These are phyloP conservation scores for Pseudopyricularia cyperi DNA, from an alignment of 2,329 filamentous ascomycete species.

Conservation along the genomic window DNA sequence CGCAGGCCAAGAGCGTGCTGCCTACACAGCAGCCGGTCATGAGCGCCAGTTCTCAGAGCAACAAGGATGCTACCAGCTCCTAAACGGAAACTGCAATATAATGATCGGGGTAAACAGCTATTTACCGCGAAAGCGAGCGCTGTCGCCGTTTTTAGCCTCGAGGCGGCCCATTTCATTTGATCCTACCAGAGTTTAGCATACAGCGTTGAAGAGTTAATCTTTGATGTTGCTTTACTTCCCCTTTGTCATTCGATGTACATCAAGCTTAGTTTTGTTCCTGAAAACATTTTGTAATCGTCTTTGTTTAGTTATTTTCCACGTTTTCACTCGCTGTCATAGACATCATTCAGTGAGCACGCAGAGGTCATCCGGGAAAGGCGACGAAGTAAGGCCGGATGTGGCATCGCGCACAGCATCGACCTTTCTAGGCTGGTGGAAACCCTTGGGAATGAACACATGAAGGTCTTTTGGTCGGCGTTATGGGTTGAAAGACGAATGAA, in stretches of 20 bases:
- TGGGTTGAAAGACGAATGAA: neutral
- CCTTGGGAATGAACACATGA: neutral
- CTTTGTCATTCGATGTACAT: slow-evolving; percentile 1
- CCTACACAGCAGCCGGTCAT: slow-evolving; percentile 59
- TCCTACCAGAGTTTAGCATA: neutral
- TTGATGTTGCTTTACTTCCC: neutral
- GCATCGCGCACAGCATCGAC: neutral
- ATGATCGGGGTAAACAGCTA: neutral
- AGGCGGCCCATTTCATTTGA: neutral
- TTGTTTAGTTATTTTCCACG: neutral
- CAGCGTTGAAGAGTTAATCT: neutral
- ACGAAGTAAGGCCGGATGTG: neutral
- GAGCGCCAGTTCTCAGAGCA: slow-evolving; percentile 86
- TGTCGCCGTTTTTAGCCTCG: neutral
- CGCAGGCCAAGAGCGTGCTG: slow-evolving; percentile 49
- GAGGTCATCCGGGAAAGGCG: neutral
- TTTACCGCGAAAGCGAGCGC: neutral
- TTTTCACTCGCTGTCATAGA: slow-evolving; percentile 1
- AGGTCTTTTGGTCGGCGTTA: neutral
- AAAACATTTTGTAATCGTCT: neutral
- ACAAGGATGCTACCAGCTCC: slow-evolving; percentile 70
- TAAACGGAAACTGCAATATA: slow-evolving; percentile 16
- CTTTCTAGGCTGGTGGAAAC: neutral
- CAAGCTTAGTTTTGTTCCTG: neutral
- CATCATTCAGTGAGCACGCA: neutral